Evolutionary conservation across 495 filamentous ascomycete genomes (phyloP), one percentile per base, ranked within the genome.

Genomic region (Penicillium simplicissimum): DNA sequence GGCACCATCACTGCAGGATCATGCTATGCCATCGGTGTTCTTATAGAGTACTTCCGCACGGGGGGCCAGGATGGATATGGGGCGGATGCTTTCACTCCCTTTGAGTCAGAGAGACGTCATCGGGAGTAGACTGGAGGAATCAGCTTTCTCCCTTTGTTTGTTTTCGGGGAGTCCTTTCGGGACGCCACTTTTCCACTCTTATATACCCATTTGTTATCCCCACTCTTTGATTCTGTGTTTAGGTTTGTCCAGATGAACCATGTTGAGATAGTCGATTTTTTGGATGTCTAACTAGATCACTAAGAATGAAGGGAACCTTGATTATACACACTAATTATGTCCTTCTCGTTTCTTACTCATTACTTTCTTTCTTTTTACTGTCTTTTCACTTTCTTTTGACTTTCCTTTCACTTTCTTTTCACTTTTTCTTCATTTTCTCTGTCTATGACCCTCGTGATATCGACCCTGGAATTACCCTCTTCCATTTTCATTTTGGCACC

Each of bases 1-100:
- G 86, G 86, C 4, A 76, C 72, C 0, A 85, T 82, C 68, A 81
- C 87, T 0, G 90, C 82, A 5, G 87, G 80, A 17, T 78, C 83
- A 21, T 85, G 83, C 28, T 93, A 92, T 74, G 84, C 84, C 4
- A 67, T 91, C 42, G 89, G 88, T 4, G 88, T 88, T n/a, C 81
- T 87, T 14, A 74, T 76, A 6, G 88, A 93, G 67, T 87, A 83
- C 58, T 87, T 91, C 68, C 78, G 76, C 52, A 87, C 82, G 4
- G 85, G 86, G 1, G 85, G 85, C 0, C 51, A 67, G 1, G 83
- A 86, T 57, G 85, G 85, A 3, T 71, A 61, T 57, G 84, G 83
- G 0, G 76, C 81, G 4, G 81, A 82, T 51, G 84, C 77, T 2
- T 82, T 88, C 52, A 80, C 76, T 19, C 68, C 59, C 15, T 79